Percentiles rank a stretch among this genome's conserved stretches.
Evolutionary conservation across 2,329 filamentous ascomycete species (phyloP).

Genomic region (Fusarium clavum): DNA sequence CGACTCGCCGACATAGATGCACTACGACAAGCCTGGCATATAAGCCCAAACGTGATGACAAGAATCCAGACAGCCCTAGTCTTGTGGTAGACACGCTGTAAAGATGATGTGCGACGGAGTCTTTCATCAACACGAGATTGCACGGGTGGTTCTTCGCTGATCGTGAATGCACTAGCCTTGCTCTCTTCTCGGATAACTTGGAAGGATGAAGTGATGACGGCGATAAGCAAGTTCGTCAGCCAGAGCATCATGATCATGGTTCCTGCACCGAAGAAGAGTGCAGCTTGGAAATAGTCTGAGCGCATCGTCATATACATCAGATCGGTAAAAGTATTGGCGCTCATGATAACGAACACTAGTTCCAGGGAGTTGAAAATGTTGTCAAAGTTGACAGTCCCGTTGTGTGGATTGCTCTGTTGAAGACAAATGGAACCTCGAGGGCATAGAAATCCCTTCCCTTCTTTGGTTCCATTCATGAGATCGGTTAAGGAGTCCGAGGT

Average conservation of each 20-base stretch:
- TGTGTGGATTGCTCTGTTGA: conserved; percentile 81
- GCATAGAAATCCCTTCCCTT: conserved; percentile 87
- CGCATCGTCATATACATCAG: conserved; percentile 93
- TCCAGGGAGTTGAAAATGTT: conserved; percentile 93
- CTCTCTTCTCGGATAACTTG: conserved; percentile 98
- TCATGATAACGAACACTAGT: conserved; percentile 98
- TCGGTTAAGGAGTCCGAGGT: conserved; percentile 55
- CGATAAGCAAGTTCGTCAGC: conserved; percentile 94
- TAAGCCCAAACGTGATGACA: conserved; percentile 82
- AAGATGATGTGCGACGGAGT: conserved; percentile 52
- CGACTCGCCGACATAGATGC: conserved; percentile 75
- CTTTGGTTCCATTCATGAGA: conserved; percentile 61
- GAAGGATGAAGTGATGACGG: conserved; percentile 98
- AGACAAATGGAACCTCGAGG: conserved; percentile 86
- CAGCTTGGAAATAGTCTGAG: conserved; percentile 88
- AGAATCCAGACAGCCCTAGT: conserved; percentile 82
- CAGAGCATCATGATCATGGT: conserved; percentile 96
- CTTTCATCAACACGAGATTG: conserved; percentile 54
- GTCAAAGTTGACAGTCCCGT: conserved; percentile 91
- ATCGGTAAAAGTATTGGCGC: conserved; percentile 95
- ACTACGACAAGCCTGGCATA: conserved; percentile 82
- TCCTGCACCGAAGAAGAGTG: conserved; percentile 77
- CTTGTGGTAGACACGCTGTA: conserved; percentile 81
- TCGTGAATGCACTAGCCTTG: conserved; percentile 91
- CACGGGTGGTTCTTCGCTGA: conserved; percentile 67